Evolutionary conservation across 2,329 filamentous ascomycete genomes (phyloP).

Genomic region (Neofusicoccum parvum): DNA sequence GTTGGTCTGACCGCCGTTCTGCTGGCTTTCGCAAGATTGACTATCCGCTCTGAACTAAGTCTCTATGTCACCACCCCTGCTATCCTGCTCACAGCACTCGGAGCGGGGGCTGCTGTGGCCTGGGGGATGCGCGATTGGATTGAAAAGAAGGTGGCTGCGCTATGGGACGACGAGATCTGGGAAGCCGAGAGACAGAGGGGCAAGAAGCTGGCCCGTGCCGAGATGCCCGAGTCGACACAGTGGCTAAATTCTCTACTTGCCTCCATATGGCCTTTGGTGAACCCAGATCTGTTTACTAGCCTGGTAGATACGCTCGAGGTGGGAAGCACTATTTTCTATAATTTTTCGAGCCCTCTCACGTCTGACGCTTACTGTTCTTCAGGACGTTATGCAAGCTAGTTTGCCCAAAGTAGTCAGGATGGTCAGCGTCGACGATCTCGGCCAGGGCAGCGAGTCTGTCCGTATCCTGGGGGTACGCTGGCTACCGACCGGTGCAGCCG

Average conservation of each 20-base stretch:
- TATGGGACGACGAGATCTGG: conserved; percentile 73
- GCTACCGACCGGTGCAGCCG: conserved; percentile 71
- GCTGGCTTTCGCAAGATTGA: conserved; percentile 24
- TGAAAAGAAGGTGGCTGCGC: conserved; percentile 60
- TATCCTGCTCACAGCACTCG: conserved; percentile 26
- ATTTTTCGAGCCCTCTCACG: too few species aligned
- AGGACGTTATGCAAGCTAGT: conserved; percentile 77
- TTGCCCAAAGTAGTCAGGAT: conserved; percentile 70
- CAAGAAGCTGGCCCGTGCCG: conserved; percentile 46
- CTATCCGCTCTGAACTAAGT: conserved; percentile 11
- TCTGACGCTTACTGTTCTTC: neutral
- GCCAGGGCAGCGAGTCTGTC: conserved; percentile 71
- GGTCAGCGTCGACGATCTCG: conserved; percentile 75
- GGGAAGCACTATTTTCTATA: neutral
- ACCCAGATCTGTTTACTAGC: conserved; percentile 72
- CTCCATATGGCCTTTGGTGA: conserved; percentile 73
- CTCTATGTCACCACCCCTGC: conserved; percentile 33
- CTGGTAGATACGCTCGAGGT: conserved; percentile 69
- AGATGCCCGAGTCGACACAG: conserved; percentile 65
- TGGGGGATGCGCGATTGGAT: conserved; percentile 61
- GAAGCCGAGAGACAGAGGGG: conserved; percentile 62
- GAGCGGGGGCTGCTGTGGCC: conserved; percentile 38
- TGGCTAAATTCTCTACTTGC: conserved; percentile 72
- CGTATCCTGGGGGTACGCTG: conserved; percentile 72
- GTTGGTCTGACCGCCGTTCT: conserved; percentile 40